Evolutionary conservation across 2,329 filamentous ascomycete genomes (phyloP).

Genomic region (Xylariales sp.): DNA sequence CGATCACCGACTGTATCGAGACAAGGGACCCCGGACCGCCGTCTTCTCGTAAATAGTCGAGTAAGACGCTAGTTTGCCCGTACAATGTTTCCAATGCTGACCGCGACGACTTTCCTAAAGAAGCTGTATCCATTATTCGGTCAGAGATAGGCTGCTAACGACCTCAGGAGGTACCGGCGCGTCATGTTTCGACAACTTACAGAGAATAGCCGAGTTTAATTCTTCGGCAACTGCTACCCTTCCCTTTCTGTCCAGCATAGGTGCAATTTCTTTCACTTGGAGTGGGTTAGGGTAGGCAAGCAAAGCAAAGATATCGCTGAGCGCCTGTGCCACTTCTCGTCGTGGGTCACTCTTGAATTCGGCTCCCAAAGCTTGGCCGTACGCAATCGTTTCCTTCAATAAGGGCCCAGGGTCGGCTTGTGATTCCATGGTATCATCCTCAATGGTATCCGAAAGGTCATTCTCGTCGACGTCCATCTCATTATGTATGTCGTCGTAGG

Average conservation of each 20-base stretch:
- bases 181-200: constrained; percentile 62
- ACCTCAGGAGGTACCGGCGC: background rate
- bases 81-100: constrained; percentile 87
- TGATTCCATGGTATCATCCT: constrained; percentile 59
- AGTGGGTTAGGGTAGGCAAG: constrained; percentile 88
- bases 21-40: constrained; percentile 87
- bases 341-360: constrained; percentile 81
- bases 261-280: constrained; percentile 77
- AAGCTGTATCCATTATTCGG: constrained; percentile 66
- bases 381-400: constrained; percentile 77
- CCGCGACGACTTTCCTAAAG: constrained; percentile 87
- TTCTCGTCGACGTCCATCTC: constrained; percentile 62
- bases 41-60: constrained; percentile 83
- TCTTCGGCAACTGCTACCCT: constrained; percentile 88
- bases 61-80: constrained; percentile 85
- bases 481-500: constrained; percentile 64
- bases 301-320: constrained; percentile 88
- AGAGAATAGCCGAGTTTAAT: constrained; percentile 90
- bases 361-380: constrained; percentile 80
- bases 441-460: constrained; percentile 62
- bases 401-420: constrained; percentile 56
- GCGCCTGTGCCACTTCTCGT: constrained; percentile 75
- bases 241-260: constrained; percentile 80
- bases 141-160: constrained; percentile 25
- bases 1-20: constrained; percentile 65